Evolutionary conservation across 116 monocot genomes (phyloP).

Genomic region (Iris pallida): DNA sequence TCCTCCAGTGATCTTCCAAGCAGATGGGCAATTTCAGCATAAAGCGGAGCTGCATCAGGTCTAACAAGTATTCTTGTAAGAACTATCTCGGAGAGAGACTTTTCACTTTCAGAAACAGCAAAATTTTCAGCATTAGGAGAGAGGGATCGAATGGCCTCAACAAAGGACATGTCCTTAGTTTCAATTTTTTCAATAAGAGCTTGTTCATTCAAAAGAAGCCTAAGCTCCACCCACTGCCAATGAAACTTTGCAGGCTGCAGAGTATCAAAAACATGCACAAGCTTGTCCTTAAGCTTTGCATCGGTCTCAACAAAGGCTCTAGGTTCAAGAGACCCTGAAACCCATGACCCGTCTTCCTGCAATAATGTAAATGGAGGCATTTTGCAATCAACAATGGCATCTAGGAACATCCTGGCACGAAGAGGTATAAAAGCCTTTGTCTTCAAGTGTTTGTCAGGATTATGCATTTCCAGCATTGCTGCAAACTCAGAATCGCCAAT

Average conservation of each 20-base stretch:
- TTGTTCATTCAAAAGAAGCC: conserved; percentile 93
- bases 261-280: conserved; percentile 87
- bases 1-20: conserved; percentile 92
- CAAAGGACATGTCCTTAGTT: conserved; percentile 60
- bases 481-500: conserved; percentile 81
- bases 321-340: conserved; percentile 39
- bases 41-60: conserved; percentile 95
- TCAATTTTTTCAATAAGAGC: conserved; percentile 82
- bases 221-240: conserved; percentile 98
- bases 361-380: conserved; percentile 63
- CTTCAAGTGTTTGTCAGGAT: conserved; percentile 69
- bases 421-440: conserved; percentile 85
- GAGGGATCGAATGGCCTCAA: conserved; percentile 76
- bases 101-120: conserved; percentile 86
- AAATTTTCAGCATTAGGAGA: conserved; percentile 68
- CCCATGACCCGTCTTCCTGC: conserved; percentile 66
- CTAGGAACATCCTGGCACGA: conserved; percentile 75
- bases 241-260: conserved; percentile 98
- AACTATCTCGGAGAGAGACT: conserved; percentile 74
- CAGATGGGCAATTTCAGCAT: conserved; percentile 86
- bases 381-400: conserved; percentile 80
- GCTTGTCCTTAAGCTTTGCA: conserved; percentile 59
- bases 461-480: conserved; percentile 74
- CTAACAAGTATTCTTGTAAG: conserved; percentile 89
- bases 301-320: conserved; percentile 49